These are phyloP conservation scores for Paecilomyces formosus DNA, from an alignment of 2,329 filamentous ascomycete genomes.

Conservation along the genomic window DNA sequence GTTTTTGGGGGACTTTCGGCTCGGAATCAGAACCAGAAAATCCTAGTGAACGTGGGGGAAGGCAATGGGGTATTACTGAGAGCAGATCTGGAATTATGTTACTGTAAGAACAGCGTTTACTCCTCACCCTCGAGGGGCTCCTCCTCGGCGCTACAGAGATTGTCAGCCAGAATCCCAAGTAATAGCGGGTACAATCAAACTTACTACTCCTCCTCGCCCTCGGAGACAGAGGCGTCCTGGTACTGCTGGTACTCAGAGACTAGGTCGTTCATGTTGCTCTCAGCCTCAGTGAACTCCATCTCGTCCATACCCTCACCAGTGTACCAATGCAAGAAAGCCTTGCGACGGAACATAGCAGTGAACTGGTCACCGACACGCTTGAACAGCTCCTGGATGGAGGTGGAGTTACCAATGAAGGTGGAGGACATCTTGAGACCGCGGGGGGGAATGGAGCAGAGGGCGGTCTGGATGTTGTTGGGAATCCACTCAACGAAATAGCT, in stretches of 20 bases:
- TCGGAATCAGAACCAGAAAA: not conserved
- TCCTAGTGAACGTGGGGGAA: conserved; percentile 22
- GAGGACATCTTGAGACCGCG: conserved; percentile 98
- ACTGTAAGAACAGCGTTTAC: conserved; percentile 37
- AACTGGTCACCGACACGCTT: conserved; percentile 99
- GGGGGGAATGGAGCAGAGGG: conserved; percentile 96
- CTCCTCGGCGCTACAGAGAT: conserved; percentile 59
- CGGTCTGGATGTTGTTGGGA: conserved; percentile 99
- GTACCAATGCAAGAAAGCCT: conserved; percentile 99
- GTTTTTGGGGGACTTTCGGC: conserved; percentile 11
- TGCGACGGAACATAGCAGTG: conserved; percentile 99
- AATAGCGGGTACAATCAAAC: conserved; percentile 8
- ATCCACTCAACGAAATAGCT: conserved; percentile 99
- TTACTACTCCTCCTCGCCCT: conserved; percentile 89
- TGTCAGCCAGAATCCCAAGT: conserved; percentile 11
- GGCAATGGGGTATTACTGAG: conserved; percentile 28
- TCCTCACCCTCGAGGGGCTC: conserved; percentile 64
- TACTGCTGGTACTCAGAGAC: conserved; percentile 99
- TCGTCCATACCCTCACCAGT: conserved; percentile 99
- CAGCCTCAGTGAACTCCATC: conserved; percentile 99
- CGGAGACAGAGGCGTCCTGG: conserved; percentile 96
- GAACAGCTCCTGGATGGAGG: conserved; percentile 99
- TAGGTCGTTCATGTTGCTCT: conserved; percentile 99
- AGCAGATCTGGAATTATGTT: conserved; percentile 23
- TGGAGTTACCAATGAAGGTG: conserved; percentile 98